Evolutionary conservation across 2,329 filamentous ascomycete genomes (phyloP).

Genomic region (Trichoderma polysporum): DNA sequence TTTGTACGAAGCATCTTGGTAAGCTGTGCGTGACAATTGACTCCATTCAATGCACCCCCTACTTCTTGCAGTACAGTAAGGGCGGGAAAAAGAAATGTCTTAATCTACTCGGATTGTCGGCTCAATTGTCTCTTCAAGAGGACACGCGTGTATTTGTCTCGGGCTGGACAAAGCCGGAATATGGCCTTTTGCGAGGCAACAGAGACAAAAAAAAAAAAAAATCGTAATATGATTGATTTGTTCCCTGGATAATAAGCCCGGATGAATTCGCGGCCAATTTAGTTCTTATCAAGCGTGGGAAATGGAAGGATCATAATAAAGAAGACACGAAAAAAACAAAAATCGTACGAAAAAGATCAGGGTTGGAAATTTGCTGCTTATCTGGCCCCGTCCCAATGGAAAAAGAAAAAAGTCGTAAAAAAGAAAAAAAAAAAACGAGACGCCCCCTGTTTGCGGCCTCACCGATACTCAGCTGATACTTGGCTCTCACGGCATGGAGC

Average conservation of each 20-base stretch:
- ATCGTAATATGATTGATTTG: not conserved
- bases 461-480: slow-evolving; percentile 17
- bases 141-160: not conserved
- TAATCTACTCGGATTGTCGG: not conserved
- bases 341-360: slow-evolving; percentile 9
- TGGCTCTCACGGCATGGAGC: not conserved
- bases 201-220: not conserved
- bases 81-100: not conserved
- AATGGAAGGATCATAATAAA: not conserved
- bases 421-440: not conserved
- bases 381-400: not conserved
- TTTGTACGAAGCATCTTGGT: not conserved
- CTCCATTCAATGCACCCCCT: not conserved
- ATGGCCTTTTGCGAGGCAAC: not conserved
- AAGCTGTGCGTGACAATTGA: not conserved
- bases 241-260: not conserved
- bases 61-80: not conserved
- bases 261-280: not conserved
- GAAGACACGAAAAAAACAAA: not conserved
- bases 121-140: not conserved
- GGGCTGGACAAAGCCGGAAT: not conserved
- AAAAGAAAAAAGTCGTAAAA: not conserved
- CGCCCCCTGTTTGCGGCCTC: slow-evolving; percentile 12
- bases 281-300: not conserved
- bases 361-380: slow-evolving; percentile 6